Base-by-base conservation (phyloP, 176 grass and related monocot species). In the Raddia distichophylla region DNA sequence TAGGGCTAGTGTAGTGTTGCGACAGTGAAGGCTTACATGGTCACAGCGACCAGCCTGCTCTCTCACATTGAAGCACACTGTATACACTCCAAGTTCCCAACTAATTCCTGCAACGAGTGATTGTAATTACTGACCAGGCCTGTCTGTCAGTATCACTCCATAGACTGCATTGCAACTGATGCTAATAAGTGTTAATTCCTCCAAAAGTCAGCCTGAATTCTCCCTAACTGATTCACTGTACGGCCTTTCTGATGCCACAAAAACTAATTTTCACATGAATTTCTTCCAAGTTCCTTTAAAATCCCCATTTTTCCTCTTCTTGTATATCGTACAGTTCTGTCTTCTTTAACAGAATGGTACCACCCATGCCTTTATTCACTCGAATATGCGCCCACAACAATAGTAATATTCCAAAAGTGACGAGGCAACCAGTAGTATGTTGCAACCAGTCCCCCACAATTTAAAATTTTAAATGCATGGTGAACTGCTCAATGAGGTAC, bases 81-180 rank as follows among this genome's bases (percentile, higher is more conserved):
- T 27, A 42, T 84, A 50, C 75, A 20, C 17, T 46, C 86, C 66
- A 84, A 88, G 77, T 73, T 73, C 55, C 83, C 51, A 67, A 89
- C 55, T 14, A 78, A 87, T 67, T 84, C 55, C 56, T 71, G 43
- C 64, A 59, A 10, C 47, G 54, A n/a, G 68, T 84, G 76, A 40
- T 43, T 42, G 50, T 20, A 82, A 84, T 69, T 49, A 7, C 35
- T 76, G 62, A 48, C 47, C 17, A 9, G 42, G 45, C 64, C 10
- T 19, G 51, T 27, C 51, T 7, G n/a, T 27, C 54, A 3, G 8
- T 0, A 8, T 35, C 18, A 63, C 6, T 73, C 33, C 5, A 10
- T 18, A 54, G 69, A 81, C 51, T 81, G 69, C 44, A 44, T 20
- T 19, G 43, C n/a, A 27, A 5, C 64, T 18, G 27, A 7, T 12